These are phyloP conservation scores for Cladosporium oxysporum DNA, from an alignment of 2,329 filamentous ascomycete genomes.

Conservation along the genomic window DNA sequence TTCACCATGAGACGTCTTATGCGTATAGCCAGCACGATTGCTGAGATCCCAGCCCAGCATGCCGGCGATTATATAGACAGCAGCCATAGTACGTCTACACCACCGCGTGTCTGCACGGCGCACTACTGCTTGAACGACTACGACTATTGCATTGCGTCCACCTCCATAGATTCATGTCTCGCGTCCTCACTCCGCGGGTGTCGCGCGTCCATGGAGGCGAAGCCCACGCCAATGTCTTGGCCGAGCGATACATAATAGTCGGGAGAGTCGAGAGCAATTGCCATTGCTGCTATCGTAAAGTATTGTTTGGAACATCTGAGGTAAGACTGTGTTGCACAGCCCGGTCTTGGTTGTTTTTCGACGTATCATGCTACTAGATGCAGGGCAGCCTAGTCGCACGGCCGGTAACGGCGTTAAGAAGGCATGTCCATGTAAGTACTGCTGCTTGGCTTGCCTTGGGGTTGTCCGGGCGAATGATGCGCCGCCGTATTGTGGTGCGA, in stretches of 20 bases:
- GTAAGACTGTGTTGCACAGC: background rate
- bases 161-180: too few relatives aligned
- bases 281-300: background rate
- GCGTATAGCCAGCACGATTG: too few relatives aligned
- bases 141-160: too few relatives aligned
- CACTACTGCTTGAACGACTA: background rate
- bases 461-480: background rate
- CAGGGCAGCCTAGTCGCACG: background rate
- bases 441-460: background rate
- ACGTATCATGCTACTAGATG: background rate
- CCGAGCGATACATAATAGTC: background rate
- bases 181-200: background rate
- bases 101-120: background rate
- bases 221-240: background rate
- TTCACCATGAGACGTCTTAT: too few relatives aligned
- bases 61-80: background rate
- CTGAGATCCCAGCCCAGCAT: too few relatives aligned
- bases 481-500: background rate
- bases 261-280: background rate
- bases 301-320: background rate
- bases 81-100: too few relatives aligned
- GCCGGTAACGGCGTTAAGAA: background rate
- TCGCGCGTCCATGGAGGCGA: background rate
- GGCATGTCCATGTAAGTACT: background rate
- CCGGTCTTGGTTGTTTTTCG: background rate